A percentile compares a stretch with the other conserved stretches of the same genome.
Conservation (phyloP, 257 asterid genomes). For the Osmanthus fragrans region DNA sequence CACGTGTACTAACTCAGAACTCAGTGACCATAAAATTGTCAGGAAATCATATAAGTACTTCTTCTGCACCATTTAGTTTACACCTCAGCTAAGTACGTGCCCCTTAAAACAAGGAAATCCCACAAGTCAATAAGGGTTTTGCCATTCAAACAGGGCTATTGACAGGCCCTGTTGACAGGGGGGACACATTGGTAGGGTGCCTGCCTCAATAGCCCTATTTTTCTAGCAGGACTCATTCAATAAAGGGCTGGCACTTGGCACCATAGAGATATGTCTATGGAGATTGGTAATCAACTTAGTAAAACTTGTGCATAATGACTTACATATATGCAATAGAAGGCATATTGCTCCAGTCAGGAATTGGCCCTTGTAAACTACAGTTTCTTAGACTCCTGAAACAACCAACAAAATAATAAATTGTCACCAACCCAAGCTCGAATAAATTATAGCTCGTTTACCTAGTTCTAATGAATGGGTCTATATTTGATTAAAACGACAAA, state of each 20-base stretch:
- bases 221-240: too few relatives aligned
- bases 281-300: background rate
- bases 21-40: background rate
- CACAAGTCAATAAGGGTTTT: too few relatives aligned
- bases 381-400: constrained; percentile 93
- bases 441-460: background rate
- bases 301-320: constrained; percentile 28
- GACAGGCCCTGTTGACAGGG: too few relatives aligned
- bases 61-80: background rate
- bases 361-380: constrained; percentile 82
- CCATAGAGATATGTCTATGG: background rate
- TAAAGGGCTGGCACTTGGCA: background rate
- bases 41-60: constrained; percentile 5
- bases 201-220: too few relatives aligned
- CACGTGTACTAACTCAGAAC: background rate
- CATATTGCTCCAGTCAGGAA: constrained; percentile 80
- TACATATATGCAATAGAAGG: constrained; percentile 70
- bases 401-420: constrained; percentile 19
- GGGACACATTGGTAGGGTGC: too few relatives aligned
- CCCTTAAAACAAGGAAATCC: background rate
- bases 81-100: background rate
- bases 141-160: too few relatives aligned
- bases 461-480: background rate
- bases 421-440: constrained; percentile 21
- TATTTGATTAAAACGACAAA: constrained; percentile 12